Base-by-base conservation (phyloP, 805 yeast species). In the Diddensiella santjacobensis region DNA sequence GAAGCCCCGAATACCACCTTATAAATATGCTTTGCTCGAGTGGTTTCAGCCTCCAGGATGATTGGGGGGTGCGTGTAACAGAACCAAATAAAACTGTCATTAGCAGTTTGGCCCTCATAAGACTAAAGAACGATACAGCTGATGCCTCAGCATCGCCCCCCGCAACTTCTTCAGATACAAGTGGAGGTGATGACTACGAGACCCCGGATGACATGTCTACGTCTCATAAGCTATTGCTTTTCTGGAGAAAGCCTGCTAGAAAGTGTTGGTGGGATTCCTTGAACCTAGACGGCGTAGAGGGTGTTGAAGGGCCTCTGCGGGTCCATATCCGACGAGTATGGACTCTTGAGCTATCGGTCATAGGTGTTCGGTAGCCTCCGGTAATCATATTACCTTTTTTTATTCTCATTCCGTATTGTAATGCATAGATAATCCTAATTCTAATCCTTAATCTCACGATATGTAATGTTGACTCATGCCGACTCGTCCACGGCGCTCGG, bases 231-330 rank as follows among this genome's bases (percentile, higher is more conserved):
- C 74, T 93, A 44, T 72, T 93, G 31, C 70, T 93, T 45, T 93
- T 93, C 63, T 93, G 99, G 98, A 78, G 96, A 54, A 93, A 93
- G 63, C 99, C 99, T 0, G 99, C 99, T 1, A 78, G 98, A 62
- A 93, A 93, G 64, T 93, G 99, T 70, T 93, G 99, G 99, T 93
- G 99, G 99, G 81, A 79, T 40, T 69, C 69, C 49, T 44, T 64
- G 10, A 68, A 60, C 18, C 64, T 71, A 15, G 66, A 65, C 3
- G 66, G 62, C 2, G 50, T 68, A 18, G 52, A 58, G 20, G 67
- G 62, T 8, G 60, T 60, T 13, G 61, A 60, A 19, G 71, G 67
- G 3, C 58, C 70, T 11, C 78, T 89, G 22, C 82, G 79, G 58
- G 80, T 90, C 15, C 97, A 93, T 62, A 81, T 87, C 49, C 80